These are phyloP conservation scores for Rhynchosporium graminicola DNA, from an alignment of 2,329 filamentous ascomycete genomes.

Conservation along the genomic window DNA sequence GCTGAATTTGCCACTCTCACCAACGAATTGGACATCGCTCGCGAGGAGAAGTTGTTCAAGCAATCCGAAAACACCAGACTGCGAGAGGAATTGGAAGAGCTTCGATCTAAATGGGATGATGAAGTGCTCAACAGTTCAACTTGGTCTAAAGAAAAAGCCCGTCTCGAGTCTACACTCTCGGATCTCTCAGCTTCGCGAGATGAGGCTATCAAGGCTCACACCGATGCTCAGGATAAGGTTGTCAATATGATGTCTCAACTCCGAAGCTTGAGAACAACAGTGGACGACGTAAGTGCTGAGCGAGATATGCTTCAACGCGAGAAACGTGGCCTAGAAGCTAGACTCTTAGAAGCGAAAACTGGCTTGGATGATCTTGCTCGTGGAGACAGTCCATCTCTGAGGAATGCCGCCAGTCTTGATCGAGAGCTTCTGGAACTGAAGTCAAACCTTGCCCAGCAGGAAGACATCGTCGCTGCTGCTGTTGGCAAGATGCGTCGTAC, in stretches of 20 bases:
- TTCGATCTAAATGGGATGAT: slow-evolving; percentile 96
- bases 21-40: slow-evolving; percentile 89
- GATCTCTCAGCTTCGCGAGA: slow-evolving; percentile 90
- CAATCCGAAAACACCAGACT: slow-evolving; percentile 84
- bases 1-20: slow-evolving; percentile 85
- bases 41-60: slow-evolving; percentile 83
- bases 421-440: slow-evolving; percentile 88
- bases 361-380: slow-evolving; percentile 85
- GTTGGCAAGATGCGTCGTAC: slow-evolving; percentile 97
- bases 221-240: slow-evolving; percentile 91
- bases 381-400: slow-evolving; percentile 82
- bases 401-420: slow-evolving; percentile 86
- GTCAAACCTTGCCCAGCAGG: slow-evolving; percentile 83
- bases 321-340: slow-evolving; percentile 84
- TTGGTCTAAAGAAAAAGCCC: slow-evolving; percentile 96
- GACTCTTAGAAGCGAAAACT: slow-evolving; percentile 83
- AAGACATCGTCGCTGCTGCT: slow-evolving; percentile 87
- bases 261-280: slow-evolving; percentile 74
- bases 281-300: slow-evolving; percentile 85
- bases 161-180: slow-evolving; percentile 84
- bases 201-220: slow-evolving; percentile 89
- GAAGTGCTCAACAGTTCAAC: slow-evolving; percentile 97
- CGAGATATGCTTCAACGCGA: slow-evolving; percentile 83
- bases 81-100: slow-evolving; percentile 92
- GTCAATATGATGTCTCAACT: slow-evolving; percentile 90